Evolutionary conservation across 2,329 filamentous ascomycete species (phyloP).

Genomic region (Geoglossum cookeanum): DNA sequence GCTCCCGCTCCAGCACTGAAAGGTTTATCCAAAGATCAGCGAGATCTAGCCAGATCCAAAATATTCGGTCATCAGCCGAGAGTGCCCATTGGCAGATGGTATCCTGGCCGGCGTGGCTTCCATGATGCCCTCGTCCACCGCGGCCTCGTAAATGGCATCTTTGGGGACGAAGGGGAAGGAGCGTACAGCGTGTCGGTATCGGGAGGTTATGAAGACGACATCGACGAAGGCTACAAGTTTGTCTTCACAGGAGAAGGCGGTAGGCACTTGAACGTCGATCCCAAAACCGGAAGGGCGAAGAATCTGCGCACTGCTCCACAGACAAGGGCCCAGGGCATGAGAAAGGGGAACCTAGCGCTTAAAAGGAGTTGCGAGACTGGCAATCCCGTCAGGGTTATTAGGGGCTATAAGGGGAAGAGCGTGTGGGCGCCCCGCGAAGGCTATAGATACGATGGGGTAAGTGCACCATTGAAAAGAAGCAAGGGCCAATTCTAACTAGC

Average conservation of each 20-base stretch:
- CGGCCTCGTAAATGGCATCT: conserved; percentile 8
- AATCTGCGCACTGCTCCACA: conserved; percentile 12
- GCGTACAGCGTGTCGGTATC: conserved; percentile 11
- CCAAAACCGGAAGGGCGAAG: conserved; percentile 9
- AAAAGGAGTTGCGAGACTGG: conserved; percentile 9
- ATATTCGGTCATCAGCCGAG: conserved; percentile 1
- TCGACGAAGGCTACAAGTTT: conserved; percentile 12
- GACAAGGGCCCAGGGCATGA: conserved; percentile 8
- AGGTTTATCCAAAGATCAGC: neutral
- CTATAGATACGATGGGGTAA: conserved; percentile 11
- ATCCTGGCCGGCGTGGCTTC: conserved; percentile 1
- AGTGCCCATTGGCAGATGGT: conserved; percentile 2
- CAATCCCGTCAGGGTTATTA: conserved; percentile 10
- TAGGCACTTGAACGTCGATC: conserved; percentile 6
- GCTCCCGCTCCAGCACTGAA: neutral
- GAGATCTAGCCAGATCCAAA: neutral
- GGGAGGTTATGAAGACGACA: conserved; percentile 12
- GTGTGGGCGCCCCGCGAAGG: conserved; percentile 9
- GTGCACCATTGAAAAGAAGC: neutral
- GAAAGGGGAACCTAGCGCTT: conserved; percentile 8
- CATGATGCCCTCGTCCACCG: conserved; percentile 3
- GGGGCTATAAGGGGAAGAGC: conserved; percentile 9
- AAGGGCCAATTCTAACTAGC: neutral
- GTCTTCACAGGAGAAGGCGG: conserved; percentile 12
- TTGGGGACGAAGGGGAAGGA: conserved; percentile 5